These are phyloP conservation scores for Ceratocystis huliohia DNA, from an alignment of 2,329 filamentous ascomycete genomes.

Conservation along the genomic window DNA sequence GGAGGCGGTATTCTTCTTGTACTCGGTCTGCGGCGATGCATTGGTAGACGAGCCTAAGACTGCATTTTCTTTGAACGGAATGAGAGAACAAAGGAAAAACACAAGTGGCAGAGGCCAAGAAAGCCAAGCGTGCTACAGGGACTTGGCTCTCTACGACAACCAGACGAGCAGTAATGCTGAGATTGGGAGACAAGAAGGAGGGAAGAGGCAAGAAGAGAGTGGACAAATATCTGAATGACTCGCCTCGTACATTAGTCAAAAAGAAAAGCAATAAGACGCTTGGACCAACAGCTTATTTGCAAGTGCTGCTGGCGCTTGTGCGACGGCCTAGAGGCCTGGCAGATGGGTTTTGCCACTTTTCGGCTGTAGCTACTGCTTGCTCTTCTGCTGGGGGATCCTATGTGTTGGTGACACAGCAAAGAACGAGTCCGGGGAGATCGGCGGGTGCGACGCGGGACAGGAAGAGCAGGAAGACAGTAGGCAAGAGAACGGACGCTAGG, in stretches of 20 bases:
- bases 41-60: too few relatives aligned
- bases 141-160: constrained; percentile 10
- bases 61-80: not conserved
- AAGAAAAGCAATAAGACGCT: not conserved
- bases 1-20: not conserved
- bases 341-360: not conserved
- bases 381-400: constrained; percentile 14
- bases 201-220: not conserved
- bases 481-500: not conserved
- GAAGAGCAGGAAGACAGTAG: not conserved
- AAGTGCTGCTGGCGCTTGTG: not conserved
- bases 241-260: not conserved
- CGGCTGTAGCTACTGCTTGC: not conserved
- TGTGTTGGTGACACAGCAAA: not conserved
- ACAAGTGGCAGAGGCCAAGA: not conserved
- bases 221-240: not conserved
- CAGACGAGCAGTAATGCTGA: not conserved
- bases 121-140: not conserved
- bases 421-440: too few relatives aligned
- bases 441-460: not conserved
- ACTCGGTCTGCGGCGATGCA: not conserved
- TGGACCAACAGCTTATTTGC: constrained; percentile 10
- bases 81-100: not conserved
- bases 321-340: not conserved
- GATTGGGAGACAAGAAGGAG: not conserved